Conservation (phyloP, 192 early-diverging fungal species). For the Funneliformis geosporum region DNA sequence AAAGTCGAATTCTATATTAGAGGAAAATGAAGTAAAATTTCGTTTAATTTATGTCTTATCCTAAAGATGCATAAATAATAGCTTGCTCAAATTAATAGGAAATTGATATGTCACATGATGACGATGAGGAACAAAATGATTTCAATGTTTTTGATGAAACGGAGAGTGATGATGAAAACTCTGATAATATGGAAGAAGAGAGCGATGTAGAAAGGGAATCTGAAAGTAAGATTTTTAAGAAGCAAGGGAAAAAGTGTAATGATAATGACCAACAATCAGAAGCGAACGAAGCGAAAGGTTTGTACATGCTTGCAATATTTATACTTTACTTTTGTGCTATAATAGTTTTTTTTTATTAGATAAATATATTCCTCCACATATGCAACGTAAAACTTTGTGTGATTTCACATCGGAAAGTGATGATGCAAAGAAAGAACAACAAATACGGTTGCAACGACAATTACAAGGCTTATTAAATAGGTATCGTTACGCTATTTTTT, state of each 20-base stretch:
- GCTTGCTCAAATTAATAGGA: neutral
- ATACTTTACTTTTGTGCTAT: neutral
- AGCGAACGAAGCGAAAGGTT: neutral
- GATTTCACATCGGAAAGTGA: conserved; percentile 23
- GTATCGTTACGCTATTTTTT: conserved; percentile 9
- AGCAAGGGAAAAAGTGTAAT: neutral
- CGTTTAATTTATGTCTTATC: neutral
- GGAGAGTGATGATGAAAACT: neutral
- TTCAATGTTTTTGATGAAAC: neutral
- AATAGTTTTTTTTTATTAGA: neutral
- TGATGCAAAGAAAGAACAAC: conserved; percentile 63
- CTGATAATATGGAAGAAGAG: neutral
- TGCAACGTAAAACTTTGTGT: conserved; percentile 56
- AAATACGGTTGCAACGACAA: conserved; percentile 72
- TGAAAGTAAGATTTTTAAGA: neutral
- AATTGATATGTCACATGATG: neutral
- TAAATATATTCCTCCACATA: conserved; percentile 90
- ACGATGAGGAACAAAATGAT: neutral
- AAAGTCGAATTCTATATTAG: neutral
- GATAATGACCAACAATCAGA: neutral
- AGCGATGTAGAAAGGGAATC: neutral
- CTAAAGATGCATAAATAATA: neutral
- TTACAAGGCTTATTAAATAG: conserved; percentile 89
- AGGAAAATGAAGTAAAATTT: neutral
- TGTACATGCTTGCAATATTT: neutral